Evolutionary conservation across 1,284 basidiomycete species (phyloP), one percentile per base, ranked within the genome.

Genomic region (Moniliella sp.): DNA sequence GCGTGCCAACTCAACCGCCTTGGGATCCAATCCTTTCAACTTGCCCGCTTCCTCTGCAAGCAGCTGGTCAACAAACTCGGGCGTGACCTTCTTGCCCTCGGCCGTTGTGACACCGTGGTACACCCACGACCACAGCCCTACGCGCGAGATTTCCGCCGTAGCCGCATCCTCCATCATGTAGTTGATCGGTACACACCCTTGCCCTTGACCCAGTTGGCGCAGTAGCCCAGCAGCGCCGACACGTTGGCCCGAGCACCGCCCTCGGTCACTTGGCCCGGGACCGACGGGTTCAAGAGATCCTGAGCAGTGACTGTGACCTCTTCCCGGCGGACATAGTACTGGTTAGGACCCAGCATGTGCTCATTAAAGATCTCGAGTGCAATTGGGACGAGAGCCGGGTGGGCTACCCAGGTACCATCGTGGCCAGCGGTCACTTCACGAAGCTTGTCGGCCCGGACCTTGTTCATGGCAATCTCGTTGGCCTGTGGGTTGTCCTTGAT

Each of bases 51-150:
- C 69, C 64, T 84, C 75, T 40, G 73, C 71, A 39, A 91, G 72
- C 50, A 88, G 64, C 38, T 65, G 64, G 61, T 82, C 78, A 43
- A 97, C 63, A 60, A n/a, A 75, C 37, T 69, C 69, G 7, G 71
- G 65, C 7, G 78, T 83, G 62, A 97, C 72, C 18, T 69, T 65
- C 56, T 75, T 72, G 36, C 84, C 83, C 3, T 72, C 69, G 48
- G n/a, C n/a, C n/a, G n/a, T n/a, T n/a, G n/a, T n/a, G n/a, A n/a
- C n/a, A n/a, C n/a, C n/a, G n/a, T n/a, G 81, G 54, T 50, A 58
- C 28, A 75, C 76, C 84, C 88, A 97, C 63, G 91, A 83, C 91
- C 91, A 99, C 32, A 99, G 73, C 64, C 93, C 84, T 32, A 86
- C 75, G 36, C 88, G 80, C 28, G 88, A 81, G 34, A 64, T 91